Conservation (phyloP, 768 basidiomycete species). For the Termitomyces sp. region DNA sequence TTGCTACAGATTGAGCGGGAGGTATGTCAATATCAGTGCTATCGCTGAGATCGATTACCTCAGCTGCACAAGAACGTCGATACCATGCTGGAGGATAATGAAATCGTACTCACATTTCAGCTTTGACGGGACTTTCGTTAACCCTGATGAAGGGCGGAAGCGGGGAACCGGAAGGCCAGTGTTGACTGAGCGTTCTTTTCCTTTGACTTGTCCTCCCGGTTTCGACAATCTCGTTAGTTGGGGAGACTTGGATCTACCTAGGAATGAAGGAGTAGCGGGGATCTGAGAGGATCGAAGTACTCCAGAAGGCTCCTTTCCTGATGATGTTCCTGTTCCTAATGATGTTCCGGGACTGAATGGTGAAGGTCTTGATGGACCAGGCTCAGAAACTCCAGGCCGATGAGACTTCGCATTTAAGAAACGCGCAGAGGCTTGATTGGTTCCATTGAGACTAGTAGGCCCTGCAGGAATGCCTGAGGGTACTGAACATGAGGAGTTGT, state of each 20-base stretch:
- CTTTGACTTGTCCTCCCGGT: neutral
- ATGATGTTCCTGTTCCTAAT: neutral
- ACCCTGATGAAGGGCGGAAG: neutral
- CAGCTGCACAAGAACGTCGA: neutral
- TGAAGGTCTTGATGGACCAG: neutral
- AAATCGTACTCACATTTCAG: neutral
- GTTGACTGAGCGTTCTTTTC: neutral
- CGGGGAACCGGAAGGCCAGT: neutral
- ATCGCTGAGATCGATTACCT: constrained; percentile 11
- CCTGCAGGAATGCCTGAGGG: neutral
- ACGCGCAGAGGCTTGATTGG: neutral
- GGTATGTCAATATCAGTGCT: neutral
- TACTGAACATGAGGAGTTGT: neutral
- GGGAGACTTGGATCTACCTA: neutral
- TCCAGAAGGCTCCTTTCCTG: neutral
- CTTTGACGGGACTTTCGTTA: neutral
- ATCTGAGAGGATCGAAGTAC: neutral
- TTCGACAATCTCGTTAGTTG: neutral
- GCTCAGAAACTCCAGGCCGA: neutral
- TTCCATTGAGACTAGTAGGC: neutral
- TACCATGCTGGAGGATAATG: neutral
- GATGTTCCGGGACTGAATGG: neutral
- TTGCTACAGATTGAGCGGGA: neutral
- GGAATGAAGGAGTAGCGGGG: neutral
- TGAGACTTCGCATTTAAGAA: neutral